Evolutionary conservation across 1,284 basidiomycete species (phyloP).

Genomic region (Malassezia nana): DNA sequence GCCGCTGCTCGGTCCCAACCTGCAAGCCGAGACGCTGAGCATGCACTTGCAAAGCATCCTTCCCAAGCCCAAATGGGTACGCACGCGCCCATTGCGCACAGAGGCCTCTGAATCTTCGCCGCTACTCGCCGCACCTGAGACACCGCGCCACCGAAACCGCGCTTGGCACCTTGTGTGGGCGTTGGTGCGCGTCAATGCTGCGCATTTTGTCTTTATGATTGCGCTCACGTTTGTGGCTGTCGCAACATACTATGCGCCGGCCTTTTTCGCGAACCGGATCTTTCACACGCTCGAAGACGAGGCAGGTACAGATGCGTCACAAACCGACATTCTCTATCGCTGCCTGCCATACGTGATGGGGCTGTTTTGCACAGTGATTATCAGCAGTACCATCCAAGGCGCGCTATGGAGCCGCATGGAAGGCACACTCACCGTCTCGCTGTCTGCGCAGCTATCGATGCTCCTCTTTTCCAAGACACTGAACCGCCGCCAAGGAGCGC

Average conservation of each 20-base stretch:
- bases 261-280: constrained; percentile 13
- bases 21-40: constrained; percentile 10
- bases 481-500: neutral
- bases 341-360: constrained; percentile 12
- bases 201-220: neutral
- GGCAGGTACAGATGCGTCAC: neutral
- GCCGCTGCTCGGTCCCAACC: constrained; percentile 1
- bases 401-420: constrained; percentile 14
- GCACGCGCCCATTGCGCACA: neutral
- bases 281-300: constrained; percentile 4
- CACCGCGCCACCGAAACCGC: neutral
- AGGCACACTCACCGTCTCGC: constrained; percentile 5
- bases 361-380: constrained; percentile 9
- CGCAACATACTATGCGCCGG: constrained; percentile 11
- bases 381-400: constrained; percentile 17
- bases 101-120: neutral
- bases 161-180: neutral
- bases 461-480: constrained; percentile 16
- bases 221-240: constrained; percentile 6
- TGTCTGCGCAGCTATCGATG: constrained; percentile 16
- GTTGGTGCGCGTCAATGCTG: constrained; percentile 3
- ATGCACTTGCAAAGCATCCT: neutral
- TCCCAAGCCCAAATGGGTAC: neutral
- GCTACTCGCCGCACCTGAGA: neutral
- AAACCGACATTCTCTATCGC: neutral